phyloP scores from a whole-genome alignment of 2,329 filamentous ascomycete species.

The Botrytis aclada region DNA sequence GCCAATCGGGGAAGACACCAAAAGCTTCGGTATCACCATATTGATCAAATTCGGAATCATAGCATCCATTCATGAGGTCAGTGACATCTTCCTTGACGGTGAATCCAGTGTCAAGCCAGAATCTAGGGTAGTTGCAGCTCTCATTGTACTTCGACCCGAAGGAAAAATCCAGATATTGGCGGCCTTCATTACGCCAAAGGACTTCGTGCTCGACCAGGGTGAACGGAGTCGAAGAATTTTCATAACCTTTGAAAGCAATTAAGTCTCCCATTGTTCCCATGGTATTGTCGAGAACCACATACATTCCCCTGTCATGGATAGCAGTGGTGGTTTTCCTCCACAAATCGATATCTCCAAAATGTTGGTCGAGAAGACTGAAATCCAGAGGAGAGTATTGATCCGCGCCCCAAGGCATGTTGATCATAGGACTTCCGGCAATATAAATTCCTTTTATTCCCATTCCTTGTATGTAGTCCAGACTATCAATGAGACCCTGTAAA shows the following conservation, averaged over 20 bases:
- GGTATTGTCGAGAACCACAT: constrained; percentile 64
- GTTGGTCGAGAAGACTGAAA: constrained; percentile 60
- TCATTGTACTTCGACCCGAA: constrained; percentile 54
- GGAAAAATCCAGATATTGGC: constrained; percentile 57
- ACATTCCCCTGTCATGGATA: constrained; percentile 62
- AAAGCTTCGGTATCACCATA: constrained; percentile 56
- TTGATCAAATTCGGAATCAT: constrained; percentile 60
- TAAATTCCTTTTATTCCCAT: constrained; percentile 58
- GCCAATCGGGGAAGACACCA: constrained; percentile 60
- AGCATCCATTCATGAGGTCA: constrained; percentile 51
- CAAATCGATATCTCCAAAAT: constrained; percentile 56
- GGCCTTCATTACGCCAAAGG: constrained; percentile 50
- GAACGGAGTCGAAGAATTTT: constrained; percentile 58
- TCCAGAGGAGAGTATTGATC: constrained; percentile 61
- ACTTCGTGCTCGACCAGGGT: constrained; percentile 51
- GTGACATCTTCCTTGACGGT: constrained; percentile 43
- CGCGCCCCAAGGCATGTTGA: constrained; percentile 62
- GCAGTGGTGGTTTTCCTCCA: constrained; percentile 58
- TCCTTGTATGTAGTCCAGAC: constrained; percentile 61
- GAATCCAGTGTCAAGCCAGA: constrained; percentile 56
- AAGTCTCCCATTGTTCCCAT: constrained; percentile 58
- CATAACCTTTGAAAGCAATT: constrained; percentile 58
- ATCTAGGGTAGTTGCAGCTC: constrained; percentile 56
- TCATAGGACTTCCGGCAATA: constrained; percentile 59
- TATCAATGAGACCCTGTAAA: constrained; percentile 54